These are phyloP conservation scores for Funneliformis caledonium DNA, from an alignment of 371 early-diverging fungal genomes.

Conservation along the genomic window DNA sequence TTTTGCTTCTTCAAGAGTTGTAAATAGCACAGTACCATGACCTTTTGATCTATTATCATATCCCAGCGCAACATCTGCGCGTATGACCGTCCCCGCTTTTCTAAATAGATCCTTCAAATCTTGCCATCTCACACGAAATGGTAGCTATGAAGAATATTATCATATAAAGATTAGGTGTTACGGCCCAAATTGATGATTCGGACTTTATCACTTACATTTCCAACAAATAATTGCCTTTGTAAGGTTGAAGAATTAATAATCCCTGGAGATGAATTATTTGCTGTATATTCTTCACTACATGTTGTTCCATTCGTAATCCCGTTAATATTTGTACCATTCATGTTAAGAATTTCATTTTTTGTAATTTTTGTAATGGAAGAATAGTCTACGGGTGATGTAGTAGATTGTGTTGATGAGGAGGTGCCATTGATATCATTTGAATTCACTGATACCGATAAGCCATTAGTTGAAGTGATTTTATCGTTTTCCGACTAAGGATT, in stretches of 20 bases:
- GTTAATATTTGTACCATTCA: conserved; percentile 26
- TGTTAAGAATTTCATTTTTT: conserved; percentile 37
- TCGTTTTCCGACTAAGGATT: conserved; percentile 11
- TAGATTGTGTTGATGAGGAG: conserved; percentile 2
- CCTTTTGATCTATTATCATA: conserved; percentile 72
- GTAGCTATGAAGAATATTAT: conserved; percentile 57
- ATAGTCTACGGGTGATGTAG: conserved; percentile 27
- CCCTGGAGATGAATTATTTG: conserved; percentile 3
- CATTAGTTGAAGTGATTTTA: background rate
- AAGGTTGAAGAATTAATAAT: background rate
- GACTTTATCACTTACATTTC: conserved; percentile 51
- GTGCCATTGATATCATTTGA: conserved; percentile 12
- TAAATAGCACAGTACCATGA: conserved; percentile 76
- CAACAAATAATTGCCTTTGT: conserved; percentile 55
- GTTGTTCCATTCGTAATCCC: conserved; percentile 21
- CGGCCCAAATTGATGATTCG: background rate
- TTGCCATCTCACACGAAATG: conserved; percentile 79
- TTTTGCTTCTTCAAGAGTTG: conserved; percentile 68
- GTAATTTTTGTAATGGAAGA: background rate
- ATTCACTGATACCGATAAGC: background rate
- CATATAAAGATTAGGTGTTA: background rate
- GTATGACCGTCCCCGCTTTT: conserved; percentile 71
- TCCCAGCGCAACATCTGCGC: conserved; percentile 75
- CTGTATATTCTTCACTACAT: background rate
- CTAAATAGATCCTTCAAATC: conserved; percentile 84